Base-by-base conservation (phyloP, 352 stramenopile genomes). In the Pythium scleroteichum region DNA sequence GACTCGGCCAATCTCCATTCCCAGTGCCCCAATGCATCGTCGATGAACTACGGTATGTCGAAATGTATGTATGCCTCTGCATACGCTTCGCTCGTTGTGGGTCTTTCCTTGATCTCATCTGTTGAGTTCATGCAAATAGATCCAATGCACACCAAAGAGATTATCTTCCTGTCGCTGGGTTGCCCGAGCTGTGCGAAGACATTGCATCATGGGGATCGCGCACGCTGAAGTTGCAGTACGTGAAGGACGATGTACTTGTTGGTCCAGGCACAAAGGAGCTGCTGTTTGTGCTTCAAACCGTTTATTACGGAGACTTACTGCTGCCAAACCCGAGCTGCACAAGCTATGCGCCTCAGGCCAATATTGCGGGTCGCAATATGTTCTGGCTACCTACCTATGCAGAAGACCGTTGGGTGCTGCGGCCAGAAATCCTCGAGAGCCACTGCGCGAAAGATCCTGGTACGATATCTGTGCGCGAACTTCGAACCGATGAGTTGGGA, bases 221-320 rank as follows among this genome's bases (percentile, higher is more conserved):
- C 53, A 71, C 69, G 14, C 55, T 94, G 14, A 68, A 86, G 33
- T 56, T 92, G 7, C 59, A 78, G 0, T 94, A 88, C 71, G 82
- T 78, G 4, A 69, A 72, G 20, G 83, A 96, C 41, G 84, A 94
- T 59, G 82, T 96, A 19, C 74, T 96, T 24, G 79, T 96, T 3
- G 87, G 87, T 5, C 87, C 87, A n/a, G 87, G 87, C n/a, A 94
- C 85, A 0, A 96, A 96, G 54, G 87, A 96, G 59, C 69, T 96
- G 12, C 64, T 96, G 4, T 96, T 94, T 47, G 83, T 96, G n/a
- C 69, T 96, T 20, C 87, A 96, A 64, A 94, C 82, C 0, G 85
- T 94, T 29, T 94, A 94, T 49, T 94, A 96, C 64, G 87, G 85
- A 39, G 87, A 96, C 41, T 41, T 96, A 13, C 46, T 96, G 52